phyloP scores from a whole-genome alignment of 2,329 filamentous ascomycete species.

The Colletotrichum tropicale region DNA sequence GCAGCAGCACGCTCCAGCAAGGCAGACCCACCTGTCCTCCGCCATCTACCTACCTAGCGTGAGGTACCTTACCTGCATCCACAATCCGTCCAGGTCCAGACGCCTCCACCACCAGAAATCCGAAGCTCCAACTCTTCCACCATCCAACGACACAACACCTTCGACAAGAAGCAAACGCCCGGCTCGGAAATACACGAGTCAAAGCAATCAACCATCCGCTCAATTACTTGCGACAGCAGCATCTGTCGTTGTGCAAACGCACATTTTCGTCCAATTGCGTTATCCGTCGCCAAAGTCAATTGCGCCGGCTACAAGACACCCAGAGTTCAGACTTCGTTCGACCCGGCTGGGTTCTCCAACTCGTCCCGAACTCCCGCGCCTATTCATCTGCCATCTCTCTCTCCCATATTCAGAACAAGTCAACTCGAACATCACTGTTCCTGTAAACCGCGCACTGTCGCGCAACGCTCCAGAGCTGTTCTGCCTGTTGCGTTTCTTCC shows the following conservation, averaged over 20 bases:
- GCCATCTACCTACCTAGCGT: neutral
- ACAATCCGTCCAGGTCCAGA: neutral
- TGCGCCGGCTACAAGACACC: neutral
- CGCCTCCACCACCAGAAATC: neutral
- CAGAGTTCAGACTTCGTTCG: neutral
- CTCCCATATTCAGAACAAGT: neutral
- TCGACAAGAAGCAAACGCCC: neutral
- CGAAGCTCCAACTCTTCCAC: constrained; percentile 3
- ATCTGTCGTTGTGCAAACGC: neutral
- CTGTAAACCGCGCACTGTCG: neutral
- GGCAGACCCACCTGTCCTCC: neutral
- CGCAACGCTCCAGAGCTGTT: neutral
- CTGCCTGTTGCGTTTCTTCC: neutral
- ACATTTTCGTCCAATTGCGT: neutral
- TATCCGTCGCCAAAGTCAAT: neutral
- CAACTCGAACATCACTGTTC: neutral
- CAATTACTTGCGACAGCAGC: neutral
- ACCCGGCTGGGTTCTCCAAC: neutral
- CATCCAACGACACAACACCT: neutral
- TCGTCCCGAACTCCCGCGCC: neutral
- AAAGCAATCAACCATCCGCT: neutral
- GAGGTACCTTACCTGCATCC: neutral
- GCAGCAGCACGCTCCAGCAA: neutral
- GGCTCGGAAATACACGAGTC: neutral
- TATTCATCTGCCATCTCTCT: neutral